A percentile compares a stretch with the other conserved stretches of the same genome.
Conservation (phyloP, 2,329 filamentous ascomycete genomes). For the Microsporum ferrugineum region DNA sequence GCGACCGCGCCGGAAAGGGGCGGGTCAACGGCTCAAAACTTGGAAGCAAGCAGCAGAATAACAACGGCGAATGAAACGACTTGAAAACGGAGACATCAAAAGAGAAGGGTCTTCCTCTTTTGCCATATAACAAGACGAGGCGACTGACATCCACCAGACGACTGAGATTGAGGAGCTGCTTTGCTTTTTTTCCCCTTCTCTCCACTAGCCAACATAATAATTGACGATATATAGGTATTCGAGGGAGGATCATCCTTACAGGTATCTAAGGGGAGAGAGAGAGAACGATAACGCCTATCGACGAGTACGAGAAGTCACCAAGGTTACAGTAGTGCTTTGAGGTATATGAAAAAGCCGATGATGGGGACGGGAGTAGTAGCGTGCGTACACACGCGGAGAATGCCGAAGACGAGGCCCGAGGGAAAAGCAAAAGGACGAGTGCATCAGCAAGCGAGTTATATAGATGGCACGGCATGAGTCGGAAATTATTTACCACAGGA, state of each 20-base stretch:
- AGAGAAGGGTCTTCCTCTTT: neutral
- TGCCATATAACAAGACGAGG: neutral
- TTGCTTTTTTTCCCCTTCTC: neutral
- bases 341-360: neutral
- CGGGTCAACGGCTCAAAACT: neutral
- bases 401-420: neutral
- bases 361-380: no score
- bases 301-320: neutral
- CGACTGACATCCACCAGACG: neutral
- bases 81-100: neutral
- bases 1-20: neutral
- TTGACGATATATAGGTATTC: neutral
- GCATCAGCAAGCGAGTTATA: neutral
- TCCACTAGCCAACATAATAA: neutral
- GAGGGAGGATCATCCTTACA: neutral
- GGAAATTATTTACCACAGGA: neutral
- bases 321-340: neutral
- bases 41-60: neutral
- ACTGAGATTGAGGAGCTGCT: neutral
- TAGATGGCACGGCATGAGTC: neutral
- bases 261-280: neutral
- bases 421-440: neutral
- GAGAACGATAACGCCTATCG: neutral
- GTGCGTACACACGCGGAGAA: neutral
- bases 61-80: neutral